Evolutionary conservation across 1,284 basidiomycete species (phyloP), one percentile per base, ranked within the genome.

Genomic region (Austroboletus rostrupii): DNA sequence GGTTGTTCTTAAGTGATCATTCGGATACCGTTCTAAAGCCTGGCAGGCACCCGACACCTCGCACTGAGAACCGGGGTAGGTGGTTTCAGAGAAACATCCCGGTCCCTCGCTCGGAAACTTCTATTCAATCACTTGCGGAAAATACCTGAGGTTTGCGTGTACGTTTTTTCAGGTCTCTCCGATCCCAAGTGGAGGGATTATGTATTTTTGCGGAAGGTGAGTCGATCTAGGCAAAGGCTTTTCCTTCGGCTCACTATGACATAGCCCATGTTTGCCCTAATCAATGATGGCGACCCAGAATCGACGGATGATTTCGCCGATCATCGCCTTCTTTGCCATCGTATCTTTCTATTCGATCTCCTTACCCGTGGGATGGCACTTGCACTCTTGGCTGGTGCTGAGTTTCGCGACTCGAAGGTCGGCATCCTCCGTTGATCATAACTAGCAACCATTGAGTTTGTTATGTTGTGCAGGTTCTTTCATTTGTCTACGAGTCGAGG

Each of bases 221-320:
- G 56, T 53, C 10, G 7, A 14, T 13, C 16, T 19, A 3, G 20
- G 7, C 8, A 6, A 1, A 5, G 13, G 12, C 3, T 40, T 26
- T 37, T 36, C 40, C 38, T 32, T 26, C 13, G 16, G 20, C 45
- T 59, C 38, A 58, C 28, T 21, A 19, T 38, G 14, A 3, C 37
- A 31, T 48, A 85, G 81, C 85, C 85, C 2, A 85, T 87, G 82
- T 85, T 85, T 49, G 70, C 79, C 17, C 70, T 87, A 66, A 67
- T 72, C 12, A 76, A 79, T 55, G 81, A 83, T 50, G 82, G 80
- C 6, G 76, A 60, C 7, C 53, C 56, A 1, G 48, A 61, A 12
- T 47, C 52, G 3, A 50, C 47, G 10, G 48, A 53, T 13, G 44
- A 32, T 26, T 55, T 65, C 11, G 54, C 56, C 2, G 53, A 62